phyloP scores from a whole-genome alignment of 208 protist genomes.

The Vickermania spadyakhi region DNA sequence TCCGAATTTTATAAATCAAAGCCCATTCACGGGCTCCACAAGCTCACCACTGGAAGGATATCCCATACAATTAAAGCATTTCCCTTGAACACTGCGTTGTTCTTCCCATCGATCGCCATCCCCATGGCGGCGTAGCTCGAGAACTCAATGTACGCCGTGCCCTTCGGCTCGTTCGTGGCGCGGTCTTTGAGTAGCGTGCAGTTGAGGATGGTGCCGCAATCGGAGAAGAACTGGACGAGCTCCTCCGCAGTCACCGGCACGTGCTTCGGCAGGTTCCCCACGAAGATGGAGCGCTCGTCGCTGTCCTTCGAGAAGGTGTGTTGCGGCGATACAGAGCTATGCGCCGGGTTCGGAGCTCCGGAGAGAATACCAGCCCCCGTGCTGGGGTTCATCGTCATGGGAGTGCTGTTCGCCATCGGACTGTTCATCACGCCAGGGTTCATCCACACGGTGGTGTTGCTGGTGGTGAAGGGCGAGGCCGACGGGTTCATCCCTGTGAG shows the following conservation, averaged over 20 bases:
- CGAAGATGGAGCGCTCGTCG: constrained; percentile 80
- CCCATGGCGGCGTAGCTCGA: constrained; percentile 67
- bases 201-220: constrained; percentile 76
- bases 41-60: no score
- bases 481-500: not conserved
- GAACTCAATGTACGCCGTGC: constrained; percentile 84
- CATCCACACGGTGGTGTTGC: constrained; percentile 11
- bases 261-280: constrained; percentile 67
- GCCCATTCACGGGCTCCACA: no score
- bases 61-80: constrained; percentile 86
- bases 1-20: no score
- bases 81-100: constrained; percentile 79
- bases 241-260: constrained; percentile 72
- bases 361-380: no score
- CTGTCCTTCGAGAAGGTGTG: constrained; percentile 74
- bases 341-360: not conserved
- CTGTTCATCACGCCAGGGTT: not conserved
- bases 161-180: constrained; percentile 66
- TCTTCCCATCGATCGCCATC: constrained; percentile 76
- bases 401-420: constrained; percentile 4
- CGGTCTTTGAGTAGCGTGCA: constrained; percentile 75
- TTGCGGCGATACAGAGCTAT: not conserved
- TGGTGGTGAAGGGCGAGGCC: not conserved
- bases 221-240: constrained; percentile 67
- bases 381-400: no score